A percentile compares a stretch with the other conserved stretches of the same genome.
Conservation (phyloP, 345 rosid genomes). For the Eucalyptus shirleyi region DNA sequence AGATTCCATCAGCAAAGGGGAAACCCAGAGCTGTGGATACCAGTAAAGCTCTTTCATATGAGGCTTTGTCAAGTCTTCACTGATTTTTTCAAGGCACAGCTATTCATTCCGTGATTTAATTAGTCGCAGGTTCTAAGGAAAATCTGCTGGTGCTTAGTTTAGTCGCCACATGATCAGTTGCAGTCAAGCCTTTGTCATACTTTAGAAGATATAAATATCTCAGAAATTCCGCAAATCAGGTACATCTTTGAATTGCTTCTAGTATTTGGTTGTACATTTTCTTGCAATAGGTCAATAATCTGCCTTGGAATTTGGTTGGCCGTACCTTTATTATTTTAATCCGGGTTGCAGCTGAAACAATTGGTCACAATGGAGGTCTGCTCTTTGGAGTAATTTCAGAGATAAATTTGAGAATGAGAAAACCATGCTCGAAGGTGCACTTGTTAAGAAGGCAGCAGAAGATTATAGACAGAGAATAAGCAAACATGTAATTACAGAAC, state of each 20-base stretch:
- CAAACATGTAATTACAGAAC: too few species aligned
- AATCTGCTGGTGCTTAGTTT: slow-evolving; percentile 70
- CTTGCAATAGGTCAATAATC: background rate
- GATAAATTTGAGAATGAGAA: too few species aligned
- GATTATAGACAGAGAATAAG: too few species aligned
- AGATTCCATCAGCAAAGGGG: slow-evolving; percentile 72
- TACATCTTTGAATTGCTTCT: background rate
- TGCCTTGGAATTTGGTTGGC: background rate
- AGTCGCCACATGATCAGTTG: slow-evolving; percentile 65
- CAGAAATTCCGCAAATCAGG: slow-evolving; percentile 71
- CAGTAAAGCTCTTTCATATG: slow-evolving; percentile 15
- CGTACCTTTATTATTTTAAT: background rate
- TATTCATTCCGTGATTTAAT: background rate
- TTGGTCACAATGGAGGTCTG: slow-evolving; percentile 87
- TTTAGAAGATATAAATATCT: slow-evolving; percentile 24
- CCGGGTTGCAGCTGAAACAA: slow-evolving; percentile 62
- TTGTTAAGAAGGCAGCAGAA: too few species aligned
- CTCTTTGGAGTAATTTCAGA: slow-evolving; percentile 25
- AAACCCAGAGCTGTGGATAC: slow-evolving; percentile 55
- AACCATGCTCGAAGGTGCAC: too few species aligned
- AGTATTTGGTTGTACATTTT: background rate
- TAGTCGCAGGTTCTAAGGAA: slow-evolving; percentile 53
- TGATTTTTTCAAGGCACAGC: background rate
- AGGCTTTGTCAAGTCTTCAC: background rate
- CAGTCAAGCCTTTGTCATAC: slow-evolving; percentile 58